These are phyloP conservation scores for Arxiozyma telluris DNA, from an alignment of 1,139 yeast species.

Conservation along the genomic window DNA sequence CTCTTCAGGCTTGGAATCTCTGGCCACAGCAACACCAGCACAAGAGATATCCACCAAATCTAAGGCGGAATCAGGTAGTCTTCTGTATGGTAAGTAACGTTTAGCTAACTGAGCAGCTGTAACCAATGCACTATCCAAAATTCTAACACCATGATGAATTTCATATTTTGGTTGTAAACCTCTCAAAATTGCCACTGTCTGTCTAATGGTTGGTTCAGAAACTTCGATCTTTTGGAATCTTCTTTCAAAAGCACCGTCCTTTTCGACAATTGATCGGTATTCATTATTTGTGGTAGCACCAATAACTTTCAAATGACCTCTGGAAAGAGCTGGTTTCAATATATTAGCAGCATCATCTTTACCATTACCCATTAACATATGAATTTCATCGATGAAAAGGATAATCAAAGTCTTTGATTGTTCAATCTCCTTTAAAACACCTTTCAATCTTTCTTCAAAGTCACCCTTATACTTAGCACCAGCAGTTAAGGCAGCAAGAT, in stretches of 20 bases:
- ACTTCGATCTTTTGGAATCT: slow-evolving; percentile 96
- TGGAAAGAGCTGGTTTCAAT: slow-evolving; percentile 92
- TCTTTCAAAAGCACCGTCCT: slow-evolving; percentile 98
- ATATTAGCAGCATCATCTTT: slow-evolving; percentile 88
- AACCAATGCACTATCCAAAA: slow-evolving; percentile 88
- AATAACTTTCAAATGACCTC: slow-evolving; percentile 92
- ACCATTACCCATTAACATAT: slow-evolving; percentile 99
- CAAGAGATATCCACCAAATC: slow-evolving; percentile 95
- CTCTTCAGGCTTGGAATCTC: slow-evolving; percentile 97
- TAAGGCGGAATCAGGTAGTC: slow-evolving; percentile 95
- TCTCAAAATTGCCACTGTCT: slow-evolving; percentile 91
- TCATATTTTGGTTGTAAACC: slow-evolving; percentile 95
- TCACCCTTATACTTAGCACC: slow-evolving; percentile 99
- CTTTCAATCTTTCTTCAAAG: slow-evolving; percentile 94
- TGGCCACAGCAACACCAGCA: slow-evolving; percentile 95
- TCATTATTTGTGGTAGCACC: slow-evolving; percentile 97
- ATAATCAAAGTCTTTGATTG: slow-evolving; percentile 79
- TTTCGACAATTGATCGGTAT: slow-evolving; percentile 83
- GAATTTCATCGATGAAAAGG: slow-evolving; percentile 91
- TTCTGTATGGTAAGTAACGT: slow-evolving; percentile 87
- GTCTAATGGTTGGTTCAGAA: slow-evolving; percentile 84
- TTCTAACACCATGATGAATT: slow-evolving; percentile 96
- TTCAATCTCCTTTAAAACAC: slow-evolving; percentile 88
- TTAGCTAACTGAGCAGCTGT: slow-evolving; percentile 94
- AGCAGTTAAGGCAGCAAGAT: slow-evolving; percentile 91